These are phyloP conservation scores for Verticillium longisporum DNA, from an alignment of 2,329 filamentous ascomycete genomes.

Conservation along the genomic window DNA sequence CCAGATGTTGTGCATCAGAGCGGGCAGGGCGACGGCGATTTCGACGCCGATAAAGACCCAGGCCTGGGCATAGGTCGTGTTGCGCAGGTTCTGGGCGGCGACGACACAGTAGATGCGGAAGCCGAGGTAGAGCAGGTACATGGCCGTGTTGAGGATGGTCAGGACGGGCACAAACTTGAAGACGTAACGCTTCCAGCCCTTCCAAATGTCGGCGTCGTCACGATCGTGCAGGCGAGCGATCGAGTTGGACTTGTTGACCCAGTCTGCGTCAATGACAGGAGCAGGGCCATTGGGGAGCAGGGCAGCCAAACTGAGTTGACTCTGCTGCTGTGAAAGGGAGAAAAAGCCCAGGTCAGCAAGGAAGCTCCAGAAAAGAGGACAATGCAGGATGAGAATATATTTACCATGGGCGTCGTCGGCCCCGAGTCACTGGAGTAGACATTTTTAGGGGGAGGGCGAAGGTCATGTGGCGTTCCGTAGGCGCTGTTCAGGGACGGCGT, in stretches of 20 bases:
- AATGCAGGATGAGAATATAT: not conserved
- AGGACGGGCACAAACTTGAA: slow-evolving; percentile 30
- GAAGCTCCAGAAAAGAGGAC: not conserved
- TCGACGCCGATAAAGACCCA: slow-evolving; percentile 54
- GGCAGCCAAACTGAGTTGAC: slow-evolving; percentile 32
- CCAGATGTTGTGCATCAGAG: slow-evolving; percentile 51
- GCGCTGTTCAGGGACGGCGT: slow-evolving; percentile 22
- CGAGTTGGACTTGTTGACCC: slow-evolving; percentile 21
- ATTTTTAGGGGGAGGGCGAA: slow-evolving; percentile 11
- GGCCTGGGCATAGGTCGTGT: slow-evolving; percentile 37
- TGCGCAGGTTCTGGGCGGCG: slow-evolving; percentile 35
- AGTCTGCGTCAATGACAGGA: slow-evolving; percentile 21
- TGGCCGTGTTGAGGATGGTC: slow-evolving; percentile 30
- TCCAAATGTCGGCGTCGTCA: slow-evolving; percentile 35
- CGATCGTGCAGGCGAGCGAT: slow-evolving; percentile 34
- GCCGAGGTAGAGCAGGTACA: slow-evolving; percentile 42
- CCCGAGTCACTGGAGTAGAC: slow-evolving; percentile 14
- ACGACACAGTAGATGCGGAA: slow-evolving; percentile 46
- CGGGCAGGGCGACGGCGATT: slow-evolving; percentile 43
- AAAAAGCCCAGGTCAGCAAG: not conserved
- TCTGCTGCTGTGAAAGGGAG: slow-evolving; percentile 18
- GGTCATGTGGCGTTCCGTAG: slow-evolving; percentile 16
- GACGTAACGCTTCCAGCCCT: slow-evolving; percentile 33
- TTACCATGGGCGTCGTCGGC: slow-evolving; percentile 17
- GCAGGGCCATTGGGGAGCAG: slow-evolving; percentile 25